Base-by-base conservation (phyloP, 2,329 filamentous ascomycete genomes). In the Neocatenulostroma microsporum region DNA sequence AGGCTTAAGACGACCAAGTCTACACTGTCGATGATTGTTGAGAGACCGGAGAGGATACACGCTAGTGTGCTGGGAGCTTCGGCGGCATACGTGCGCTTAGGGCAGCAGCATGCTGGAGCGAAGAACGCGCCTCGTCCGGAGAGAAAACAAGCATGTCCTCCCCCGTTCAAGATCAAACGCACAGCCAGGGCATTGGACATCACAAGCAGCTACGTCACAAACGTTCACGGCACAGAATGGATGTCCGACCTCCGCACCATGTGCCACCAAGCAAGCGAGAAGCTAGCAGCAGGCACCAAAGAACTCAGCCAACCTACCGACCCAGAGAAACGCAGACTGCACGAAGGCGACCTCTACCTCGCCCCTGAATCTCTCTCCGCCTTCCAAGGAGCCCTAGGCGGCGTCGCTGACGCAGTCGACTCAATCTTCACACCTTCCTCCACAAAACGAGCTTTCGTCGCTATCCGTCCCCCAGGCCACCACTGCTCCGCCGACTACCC, bases 371-470 rank as follows among this genome's bases (percentile, higher is more conserved):
- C 91, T 0, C 64, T 91, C 32, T 73, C 84, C 46, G 89, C 91
- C 1, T 80, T 98, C 44, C 83, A 98, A 58, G 88, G 89, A 9
- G 87, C 89, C 3, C 64, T 98, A 4, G 91, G 93, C 10, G 91
- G 88, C 17, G 84, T 96, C 1, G 89, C 88, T 53, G 91, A 98
- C 50, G 93, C 85, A 0, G 79, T 98, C 0, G 91, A 98, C 61
- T 70, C 78, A 0, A 80, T 96, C 3, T 91, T 96, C 51, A 69
- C 69, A 4, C 64, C 70, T 38, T 53, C 53, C 9, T 41, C 43
- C 2, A 56, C 53, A 5, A 55, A 46, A 21, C 49, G 86, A 37
- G 87, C 88, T 0, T 98, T 98, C 58, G 86, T 96, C 33, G 88
- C 83, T 19, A 83, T 96, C 33, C 79, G 91, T 21, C 91, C 91